Evolutionary conservation across 2,329 filamentous ascomycete genomes (phyloP), one percentile per base, ranked within the genome.

Genomic region (Fusarium citri): DNA sequence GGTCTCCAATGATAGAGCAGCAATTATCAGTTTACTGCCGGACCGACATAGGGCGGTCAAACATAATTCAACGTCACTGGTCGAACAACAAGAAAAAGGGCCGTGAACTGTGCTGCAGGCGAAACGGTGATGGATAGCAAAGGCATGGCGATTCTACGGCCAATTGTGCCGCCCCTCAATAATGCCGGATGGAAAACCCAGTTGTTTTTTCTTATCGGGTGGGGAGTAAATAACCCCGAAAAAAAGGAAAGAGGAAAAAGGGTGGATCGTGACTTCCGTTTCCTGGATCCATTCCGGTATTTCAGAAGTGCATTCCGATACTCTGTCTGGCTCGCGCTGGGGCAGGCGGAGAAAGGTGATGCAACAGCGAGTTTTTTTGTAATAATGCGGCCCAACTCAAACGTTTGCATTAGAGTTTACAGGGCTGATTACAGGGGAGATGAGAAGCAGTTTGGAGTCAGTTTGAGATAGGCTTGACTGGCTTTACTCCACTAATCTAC

Each of bases 321-420:
- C 10, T 55, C 16, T 69, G 61, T 49, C 47, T 69, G 66, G 66
- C 8, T 46, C 45, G 15, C 18, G 47, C 25, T 28, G 16, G 61
- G 61, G n/a, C 59, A 11, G 14, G 55, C 55, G 66, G 66, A 54
- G 66, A 66, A 45, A 20, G 25, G 41, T 66, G 66, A 69, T 64
- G 63, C 49, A 69, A 69, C 40, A 57, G 25, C 31, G 47, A 48
- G 45, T 30, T 41, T 34, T 34, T 60, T 69, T 66, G 55, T 48
- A 66, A 56, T 6, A 53, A 63, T 66, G 55, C 51, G 69, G 61
- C 66, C 66, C 40, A 69, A 69, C 55, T 61, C 37, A n/a, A 54
- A 40, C 43, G 55, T 66, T 66, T 41, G 43, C 31, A 59, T 55
- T 51, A 62, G 40, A 69, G 56, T 69, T 69, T 58, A 61, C 61